phyloP scores from a whole-genome alignment of 257 asterid genomes.

The Solanum chiquidenum region DNA sequence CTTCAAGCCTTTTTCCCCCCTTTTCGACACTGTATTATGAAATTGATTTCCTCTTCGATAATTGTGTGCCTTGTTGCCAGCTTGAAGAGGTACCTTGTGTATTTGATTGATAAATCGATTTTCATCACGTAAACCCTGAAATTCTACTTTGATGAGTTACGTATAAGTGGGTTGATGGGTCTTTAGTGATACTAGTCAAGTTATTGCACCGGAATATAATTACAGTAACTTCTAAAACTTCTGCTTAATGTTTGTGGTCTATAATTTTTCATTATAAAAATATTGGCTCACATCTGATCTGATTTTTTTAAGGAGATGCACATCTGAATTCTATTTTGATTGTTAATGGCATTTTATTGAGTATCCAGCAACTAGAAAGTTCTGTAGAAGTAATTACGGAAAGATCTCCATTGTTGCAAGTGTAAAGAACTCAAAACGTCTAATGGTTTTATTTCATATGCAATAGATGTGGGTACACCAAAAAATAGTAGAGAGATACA shows the following conservation, averaged over 20 bases:
- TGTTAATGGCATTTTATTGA: neutral
- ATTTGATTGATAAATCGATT: neutral
- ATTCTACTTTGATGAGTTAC: neutral
- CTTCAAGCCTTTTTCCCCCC: neutral
- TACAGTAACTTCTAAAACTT: neutral
- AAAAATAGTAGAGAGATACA: neutral
- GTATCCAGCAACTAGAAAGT: neutral
- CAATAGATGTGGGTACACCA: neutral
- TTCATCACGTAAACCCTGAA: neutral
- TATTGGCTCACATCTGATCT: neutral
- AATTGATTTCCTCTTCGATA: neutral
- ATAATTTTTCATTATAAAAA: neutral
- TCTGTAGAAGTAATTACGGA: neutral
- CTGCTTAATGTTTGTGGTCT: neutral
- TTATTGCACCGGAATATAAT: neutral
- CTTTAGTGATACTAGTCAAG: neutral
- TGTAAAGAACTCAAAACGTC: neutral
- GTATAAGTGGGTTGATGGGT: neutral
- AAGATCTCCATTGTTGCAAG: neutral
- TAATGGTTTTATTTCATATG: neutral
- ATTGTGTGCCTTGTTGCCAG: neutral
- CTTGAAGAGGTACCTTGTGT: neutral
- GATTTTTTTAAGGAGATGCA: neutral
- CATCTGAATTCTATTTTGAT: neutral
- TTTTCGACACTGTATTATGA: neutral